A percentile compares a stretch with the other conserved stretches of the same genome.
phyloP scores from a whole-genome alignment of 2,329 filamentous ascomycete genomes.

The Ophiosphaerella korrae region DNA sequence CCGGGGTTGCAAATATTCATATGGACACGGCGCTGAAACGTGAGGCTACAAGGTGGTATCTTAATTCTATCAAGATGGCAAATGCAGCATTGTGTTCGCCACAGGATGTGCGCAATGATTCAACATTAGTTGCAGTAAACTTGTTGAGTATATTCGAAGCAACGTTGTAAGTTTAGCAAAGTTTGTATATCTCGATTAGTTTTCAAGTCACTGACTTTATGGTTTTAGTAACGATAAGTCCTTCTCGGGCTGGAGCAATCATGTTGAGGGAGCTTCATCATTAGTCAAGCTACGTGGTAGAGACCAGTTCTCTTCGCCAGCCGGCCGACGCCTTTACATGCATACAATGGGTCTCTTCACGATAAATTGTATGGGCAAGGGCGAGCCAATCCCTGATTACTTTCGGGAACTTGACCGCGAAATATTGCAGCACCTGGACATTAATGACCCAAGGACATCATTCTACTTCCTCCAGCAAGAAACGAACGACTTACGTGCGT shows the following conservation, averaged over 20 bases:
- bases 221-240: slow-evolving; percentile 25
- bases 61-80: slow-evolving; percentile 38
- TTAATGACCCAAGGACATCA: slow-evolving; percentile 26
- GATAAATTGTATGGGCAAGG: slow-evolving; percentile 37
- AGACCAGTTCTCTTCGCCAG: slow-evolving; percentile 33
- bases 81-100: slow-evolving; percentile 37
- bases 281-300: slow-evolving; percentile 40
- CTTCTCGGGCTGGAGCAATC: slow-evolving; percentile 39
- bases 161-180: slow-evolving; percentile 14
- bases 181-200: too few species aligned
- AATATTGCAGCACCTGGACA: slow-evolving; percentile 23
- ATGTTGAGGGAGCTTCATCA: slow-evolving; percentile 43
- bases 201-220: too few species aligned
- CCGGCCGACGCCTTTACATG: slow-evolving; percentile 40
- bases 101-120: slow-evolving; percentile 31
- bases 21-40: slow-evolving; percentile 30
- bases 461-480: slow-evolving; percentile 40
- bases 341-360: slow-evolving; percentile 34
- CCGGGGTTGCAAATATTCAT: slow-evolving; percentile 37
- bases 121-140: slow-evolving; percentile 39
- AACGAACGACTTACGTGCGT: slow-evolving; percentile 32
- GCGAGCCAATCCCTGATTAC: slow-evolving; percentile 27
- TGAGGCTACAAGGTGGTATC: slow-evolving; percentile 39
- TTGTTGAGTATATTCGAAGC: slow-evolving; percentile 43
- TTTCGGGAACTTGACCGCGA: slow-evolving; percentile 33